phyloP scores from a whole-genome alignment of 257 asterid species.

The Solanum gracilifrons region DNA sequence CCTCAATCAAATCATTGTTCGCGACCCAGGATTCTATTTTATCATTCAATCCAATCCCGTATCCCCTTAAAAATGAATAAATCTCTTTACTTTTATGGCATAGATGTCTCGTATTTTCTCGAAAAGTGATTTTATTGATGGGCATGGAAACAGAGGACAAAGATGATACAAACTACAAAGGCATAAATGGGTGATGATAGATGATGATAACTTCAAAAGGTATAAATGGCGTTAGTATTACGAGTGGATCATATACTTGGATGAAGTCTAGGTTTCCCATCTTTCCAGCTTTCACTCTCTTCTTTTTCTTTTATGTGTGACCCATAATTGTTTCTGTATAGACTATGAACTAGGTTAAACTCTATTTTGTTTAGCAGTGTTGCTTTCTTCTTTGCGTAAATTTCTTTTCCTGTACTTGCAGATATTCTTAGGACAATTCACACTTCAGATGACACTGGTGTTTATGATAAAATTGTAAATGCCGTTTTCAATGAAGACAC shows the following conservation, averaged over 20 bases:
- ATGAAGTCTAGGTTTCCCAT: not conserved
- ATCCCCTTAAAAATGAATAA: not conserved
- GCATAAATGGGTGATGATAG: not conserved
- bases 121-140: not conserved
- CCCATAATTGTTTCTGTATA: not conserved
- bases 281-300: not conserved
- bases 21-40: not conserved
- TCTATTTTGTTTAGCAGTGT: not conserved
- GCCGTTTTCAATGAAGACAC: constrained; percentile 72
- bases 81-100: not conserved
- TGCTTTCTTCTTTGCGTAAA: constrained; percentile 6
- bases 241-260: not conserved
- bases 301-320: not conserved
- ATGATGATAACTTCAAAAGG: not conserved
- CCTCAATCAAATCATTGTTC: not conserved
- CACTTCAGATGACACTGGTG: constrained; percentile 64
- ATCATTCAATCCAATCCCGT: not conserved
- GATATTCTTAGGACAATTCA: constrained; percentile 74
- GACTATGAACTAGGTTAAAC: not conserved
- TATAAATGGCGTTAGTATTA: not conserved
- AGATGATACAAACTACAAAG: not conserved
- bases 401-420: constrained; percentile 23
- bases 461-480: constrained; percentile 64
- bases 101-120: not conserved
- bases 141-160: not conserved